These are phyloP conservation scores for Fusarium xyrophilum DNA, from an alignment of 2,329 filamentous ascomycete genomes.

Conservation along the genomic window DNA sequence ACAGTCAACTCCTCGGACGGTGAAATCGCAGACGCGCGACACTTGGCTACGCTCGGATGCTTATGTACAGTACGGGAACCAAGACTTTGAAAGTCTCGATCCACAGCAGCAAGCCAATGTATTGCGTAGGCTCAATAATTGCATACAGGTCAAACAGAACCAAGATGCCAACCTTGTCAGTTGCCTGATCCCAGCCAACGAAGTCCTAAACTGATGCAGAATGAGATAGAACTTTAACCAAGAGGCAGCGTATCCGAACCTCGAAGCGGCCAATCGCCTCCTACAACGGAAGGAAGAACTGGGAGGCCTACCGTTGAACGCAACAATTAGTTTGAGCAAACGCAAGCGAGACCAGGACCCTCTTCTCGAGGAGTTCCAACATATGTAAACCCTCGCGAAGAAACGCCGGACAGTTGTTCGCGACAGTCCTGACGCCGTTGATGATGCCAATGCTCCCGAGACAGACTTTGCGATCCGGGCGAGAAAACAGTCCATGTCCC, in stretches of 20 bases:
- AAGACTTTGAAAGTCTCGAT: background rate
- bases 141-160: background rate
- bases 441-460: background rate
- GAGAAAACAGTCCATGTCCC: background rate
- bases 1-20: background rate
- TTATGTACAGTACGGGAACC: background rate
- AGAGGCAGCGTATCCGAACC: background rate
- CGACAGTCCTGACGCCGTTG: background rate
- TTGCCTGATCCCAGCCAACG: background rate
- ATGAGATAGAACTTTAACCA: background rate
- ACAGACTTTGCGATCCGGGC: background rate
- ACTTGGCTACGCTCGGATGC: background rate
- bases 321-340: background rate
- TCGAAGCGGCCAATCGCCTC: background rate
- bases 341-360: background rate
- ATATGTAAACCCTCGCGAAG: background rate
- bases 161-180: background rate
- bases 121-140: background rate
- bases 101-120: background rate
- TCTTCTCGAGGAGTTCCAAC: background rate
- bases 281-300: background rate
- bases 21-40: background rate
- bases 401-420: background rate
- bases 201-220: background rate
- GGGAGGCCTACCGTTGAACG: background rate